Percentiles rank a stretch among this genome's conserved stretches.
These are phyloP conservation scores for Phytopythium helicoides DNA, from an alignment of 352 stramenopile species.

Conservation along the genomic window DNA sequence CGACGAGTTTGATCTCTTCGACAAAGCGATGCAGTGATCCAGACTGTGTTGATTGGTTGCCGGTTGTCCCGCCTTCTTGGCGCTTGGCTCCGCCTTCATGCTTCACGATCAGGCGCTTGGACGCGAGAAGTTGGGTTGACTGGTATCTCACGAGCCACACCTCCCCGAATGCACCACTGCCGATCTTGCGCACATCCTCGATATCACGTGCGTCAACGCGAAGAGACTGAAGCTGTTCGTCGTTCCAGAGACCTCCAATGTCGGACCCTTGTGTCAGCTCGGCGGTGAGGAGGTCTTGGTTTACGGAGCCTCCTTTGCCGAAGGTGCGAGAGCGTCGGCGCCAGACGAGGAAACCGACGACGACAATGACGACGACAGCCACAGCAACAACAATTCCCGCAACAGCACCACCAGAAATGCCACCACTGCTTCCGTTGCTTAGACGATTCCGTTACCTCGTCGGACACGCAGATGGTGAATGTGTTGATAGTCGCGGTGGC, in stretches of 20 bases:
- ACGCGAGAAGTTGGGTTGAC: no score
- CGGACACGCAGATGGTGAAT: constrained; percentile 1
- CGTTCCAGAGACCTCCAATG: constrained; percentile 11
- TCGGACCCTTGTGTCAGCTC: not conserved
- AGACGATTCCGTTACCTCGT: no score
- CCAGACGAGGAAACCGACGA: not conserved
- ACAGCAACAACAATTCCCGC: no score
- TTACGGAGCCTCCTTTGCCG: no score
- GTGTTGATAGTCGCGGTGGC: not conserved
- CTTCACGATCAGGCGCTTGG: constrained; percentile 2
- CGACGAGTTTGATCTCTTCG: constrained; percentile 31
- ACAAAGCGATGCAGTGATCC: constrained; percentile 18
- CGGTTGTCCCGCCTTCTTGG: no score
- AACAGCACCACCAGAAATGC: no score
- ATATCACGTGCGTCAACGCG: constrained; percentile 19
- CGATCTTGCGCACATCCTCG: constrained; percentile 15
- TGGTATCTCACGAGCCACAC: constrained; percentile 27
- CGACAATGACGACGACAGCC: not conserved
- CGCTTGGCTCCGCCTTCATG: not conserved
- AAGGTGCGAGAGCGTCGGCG: no score
- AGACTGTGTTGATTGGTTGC: no score
- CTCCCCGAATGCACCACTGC: constrained; percentile 12
- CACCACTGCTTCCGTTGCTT: no score
- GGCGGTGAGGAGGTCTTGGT: no score
- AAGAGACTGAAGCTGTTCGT: constrained; percentile 13